These are phyloP conservation scores for Fusarium odoratissimum DNA, from an alignment of 2,329 filamentous ascomycete species.

Conservation along the genomic window DNA sequence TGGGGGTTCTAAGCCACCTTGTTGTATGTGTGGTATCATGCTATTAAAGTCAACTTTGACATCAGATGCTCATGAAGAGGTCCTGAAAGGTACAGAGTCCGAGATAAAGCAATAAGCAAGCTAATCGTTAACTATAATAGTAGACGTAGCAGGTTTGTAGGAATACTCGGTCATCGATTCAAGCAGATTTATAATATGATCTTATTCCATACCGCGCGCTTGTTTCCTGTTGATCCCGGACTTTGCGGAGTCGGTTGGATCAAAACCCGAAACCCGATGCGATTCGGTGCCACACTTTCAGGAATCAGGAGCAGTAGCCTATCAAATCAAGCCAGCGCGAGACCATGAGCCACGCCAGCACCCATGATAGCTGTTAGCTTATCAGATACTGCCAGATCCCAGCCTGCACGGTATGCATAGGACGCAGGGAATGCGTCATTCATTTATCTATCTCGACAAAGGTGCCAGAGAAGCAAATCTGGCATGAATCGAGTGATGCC, in stretches of 20 bases:
- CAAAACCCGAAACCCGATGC: constrained; percentile 20
- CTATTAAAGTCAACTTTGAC: background rate
- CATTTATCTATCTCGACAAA: constrained; percentile 23
- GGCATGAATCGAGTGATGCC: constrained; percentile 2
- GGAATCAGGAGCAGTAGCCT: background rate
- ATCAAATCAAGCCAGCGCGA: constrained; percentile 8
- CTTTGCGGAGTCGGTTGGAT: constrained; percentile 24
- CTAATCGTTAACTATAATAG: background rate
- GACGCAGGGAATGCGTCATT: constrained; percentile 32
- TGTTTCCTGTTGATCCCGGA: constrained; percentile 16
- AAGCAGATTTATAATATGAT: constrained; percentile 12
- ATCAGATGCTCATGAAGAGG: background rate
- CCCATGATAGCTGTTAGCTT: constrained; percentile 31
- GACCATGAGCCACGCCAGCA: constrained; percentile 23
- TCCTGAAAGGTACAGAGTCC: background rate
- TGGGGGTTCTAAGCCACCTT: background rate
- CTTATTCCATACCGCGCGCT: constrained; percentile 10
- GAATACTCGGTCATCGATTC: constrained; percentile 1
- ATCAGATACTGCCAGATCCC: constrained; percentile 37
- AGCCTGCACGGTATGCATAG: constrained; percentile 23
- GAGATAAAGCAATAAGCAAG: constrained; percentile 1
- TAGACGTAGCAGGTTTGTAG: background rate
- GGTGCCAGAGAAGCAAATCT: constrained; percentile 3
- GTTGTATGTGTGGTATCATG: background rate
- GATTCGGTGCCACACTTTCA: constrained; percentile 8